Evolutionary conservation across 305 asterid species (phyloP).

Genomic region (Fraxinus sp.): DNA sequence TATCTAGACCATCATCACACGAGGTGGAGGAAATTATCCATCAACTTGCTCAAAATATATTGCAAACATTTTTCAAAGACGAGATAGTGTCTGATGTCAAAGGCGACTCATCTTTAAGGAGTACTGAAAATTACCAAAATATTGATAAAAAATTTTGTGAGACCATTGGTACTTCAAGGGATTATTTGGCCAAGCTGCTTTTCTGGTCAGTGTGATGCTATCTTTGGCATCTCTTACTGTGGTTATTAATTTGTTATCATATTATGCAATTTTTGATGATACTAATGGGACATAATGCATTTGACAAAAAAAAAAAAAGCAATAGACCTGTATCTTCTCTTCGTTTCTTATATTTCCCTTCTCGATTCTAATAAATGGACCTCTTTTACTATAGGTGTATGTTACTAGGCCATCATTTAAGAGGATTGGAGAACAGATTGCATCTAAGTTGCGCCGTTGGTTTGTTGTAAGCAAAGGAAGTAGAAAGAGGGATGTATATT

Average conservation of each 20-base stretch:
- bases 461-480: constrained; percentile 45
- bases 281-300: background rate
- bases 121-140: constrained; percentile 36
- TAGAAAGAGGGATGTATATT: background rate
- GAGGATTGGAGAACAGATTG: constrained; percentile 94
- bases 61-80: constrained; percentile 60
- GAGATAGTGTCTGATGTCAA: constrained; percentile 34
- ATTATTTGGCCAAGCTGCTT: constrained; percentile 88
- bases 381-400: constrained; percentile 66
- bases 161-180: constrained; percentile 63
- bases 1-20: constrained; percentile 77
- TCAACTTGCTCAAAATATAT: constrained; percentile 69
- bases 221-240: background rate
- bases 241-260: background rate
- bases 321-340: background rate
- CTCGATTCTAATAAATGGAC: constrained; percentile 1
- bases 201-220: constrained; percentile 63
- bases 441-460: constrained; percentile 89
- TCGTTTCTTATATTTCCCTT: background rate
- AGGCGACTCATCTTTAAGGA: constrained; percentile 36
- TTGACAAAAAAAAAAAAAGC: background rate
- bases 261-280: background rate
- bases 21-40: constrained; percentile 91
- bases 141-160: constrained; percentile 32
- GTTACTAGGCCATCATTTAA: constrained; percentile 90